Evolutionary conservation across 768 basidiomycete genomes (phyloP).

Genomic region (Tubosaeta brunneosetosa): DNA sequence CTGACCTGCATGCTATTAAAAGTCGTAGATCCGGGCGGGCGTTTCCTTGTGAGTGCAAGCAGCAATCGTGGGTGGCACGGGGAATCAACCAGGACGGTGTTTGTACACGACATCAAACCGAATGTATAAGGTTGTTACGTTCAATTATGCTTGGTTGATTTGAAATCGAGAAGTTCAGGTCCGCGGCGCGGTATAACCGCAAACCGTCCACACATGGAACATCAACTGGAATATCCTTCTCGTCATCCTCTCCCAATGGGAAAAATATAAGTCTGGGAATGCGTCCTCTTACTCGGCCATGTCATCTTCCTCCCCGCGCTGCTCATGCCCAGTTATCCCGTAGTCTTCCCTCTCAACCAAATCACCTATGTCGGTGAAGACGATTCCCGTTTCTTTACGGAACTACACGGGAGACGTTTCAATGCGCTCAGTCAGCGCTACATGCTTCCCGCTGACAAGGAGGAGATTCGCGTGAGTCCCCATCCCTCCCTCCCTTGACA

Average conservation of each 20-base stretch:
- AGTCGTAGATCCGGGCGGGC: constrained; percentile 84
- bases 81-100: constrained; percentile 83
- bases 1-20: constrained; percentile 17
- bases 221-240: constrained; percentile 25
- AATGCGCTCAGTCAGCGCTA: constrained; percentile 54
- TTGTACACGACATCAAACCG: constrained; percentile 82
- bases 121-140: constrained; percentile 32
- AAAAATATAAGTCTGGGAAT: constrained; percentile 30
- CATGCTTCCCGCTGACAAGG: constrained; percentile 61
- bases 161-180: constrained; percentile 27
- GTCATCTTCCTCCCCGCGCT: constrained; percentile 13
- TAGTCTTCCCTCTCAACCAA: constrained; percentile 34
- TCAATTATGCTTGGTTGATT: constrained; percentile 28
- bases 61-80: constrained; percentile 95
- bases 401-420: constrained; percentile 48
- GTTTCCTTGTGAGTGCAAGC: constrained; percentile 87
- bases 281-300: constrained; percentile 11
- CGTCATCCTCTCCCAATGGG: constrained; percentile 28
- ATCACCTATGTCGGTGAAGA: constrained; percentile 39
- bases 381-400: constrained; percentile 50
- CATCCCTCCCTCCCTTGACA: not conserved
- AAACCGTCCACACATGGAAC: constrained; percentile 21
- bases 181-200: constrained; percentile 30
- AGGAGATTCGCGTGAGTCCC: constrained; percentile 53
- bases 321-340: constrained; percentile 30